phyloP scores from a whole-genome alignment of 2,329 filamentous ascomycete species.

The Epichloe aotearoae region DNA sequence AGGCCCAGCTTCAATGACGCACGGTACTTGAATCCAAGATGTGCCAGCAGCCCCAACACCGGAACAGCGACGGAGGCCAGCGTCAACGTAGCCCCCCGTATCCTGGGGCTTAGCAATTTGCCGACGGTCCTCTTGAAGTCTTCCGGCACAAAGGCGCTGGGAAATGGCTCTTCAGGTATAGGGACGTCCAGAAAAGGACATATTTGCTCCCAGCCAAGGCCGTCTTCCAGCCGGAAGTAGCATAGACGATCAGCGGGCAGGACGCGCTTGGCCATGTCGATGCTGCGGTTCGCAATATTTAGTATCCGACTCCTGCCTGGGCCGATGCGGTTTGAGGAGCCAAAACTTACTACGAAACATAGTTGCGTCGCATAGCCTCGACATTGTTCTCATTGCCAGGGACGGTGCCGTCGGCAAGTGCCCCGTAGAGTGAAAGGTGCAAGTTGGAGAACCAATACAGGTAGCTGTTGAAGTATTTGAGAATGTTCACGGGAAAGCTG shows the following conservation, averaged over 20 bases:
- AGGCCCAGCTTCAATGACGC: background rate
- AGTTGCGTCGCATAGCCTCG: background rate
- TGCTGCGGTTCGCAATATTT: constrained; percentile 7
- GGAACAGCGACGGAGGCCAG: background rate
- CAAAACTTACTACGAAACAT: constrained; percentile 1
- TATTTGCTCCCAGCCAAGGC: constrained; percentile 23
- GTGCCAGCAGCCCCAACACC: background rate
- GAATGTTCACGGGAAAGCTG: constrained; percentile 14
- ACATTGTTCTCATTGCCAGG: background rate
- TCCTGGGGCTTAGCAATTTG: background rate
- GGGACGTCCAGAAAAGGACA: constrained; percentile 18
- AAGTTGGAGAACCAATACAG: constrained; percentile 2
- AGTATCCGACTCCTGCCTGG: background rate
- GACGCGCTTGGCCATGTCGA: constrained; percentile 12
- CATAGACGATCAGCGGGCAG: constrained; percentile 17
- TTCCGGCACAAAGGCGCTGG: background rate
- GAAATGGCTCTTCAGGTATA: constrained; percentile 13
- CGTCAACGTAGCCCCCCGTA: background rate
- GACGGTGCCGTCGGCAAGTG: background rate
- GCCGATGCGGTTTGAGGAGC: background rate
- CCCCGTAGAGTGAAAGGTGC: background rate
- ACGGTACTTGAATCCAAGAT: constrained; percentile 3
- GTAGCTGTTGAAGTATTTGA: constrained; percentile 13
- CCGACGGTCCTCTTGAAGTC: background rate
- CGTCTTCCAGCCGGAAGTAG: constrained; percentile 20